Evolutionary conservation across 352 stramenopile species (phyloP), one percentile per base, ranked within the genome.

Genomic region (Phytophthora litchii): DNA sequence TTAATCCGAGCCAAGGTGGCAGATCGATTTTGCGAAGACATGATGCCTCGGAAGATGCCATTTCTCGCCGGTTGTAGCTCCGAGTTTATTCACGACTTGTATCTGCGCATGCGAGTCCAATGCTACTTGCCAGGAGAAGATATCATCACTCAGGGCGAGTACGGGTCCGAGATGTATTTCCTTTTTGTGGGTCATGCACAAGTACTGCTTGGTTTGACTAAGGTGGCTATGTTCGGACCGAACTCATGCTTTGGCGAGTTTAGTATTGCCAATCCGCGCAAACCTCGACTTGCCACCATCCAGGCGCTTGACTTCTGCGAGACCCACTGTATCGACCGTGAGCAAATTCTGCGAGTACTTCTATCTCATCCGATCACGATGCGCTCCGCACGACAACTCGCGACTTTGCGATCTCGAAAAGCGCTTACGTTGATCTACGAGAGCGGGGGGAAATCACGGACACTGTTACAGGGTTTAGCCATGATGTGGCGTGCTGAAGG

Each of bases 161-260:
- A 86, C 45, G 84, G 82, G 8, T 79, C 78, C n/a, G 82, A 94
- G 40, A 89, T 94, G 69, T 91, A 84, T 43, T 94, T 94, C 60
- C 64, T 94, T 20, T 90, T 91, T 54, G 78, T 78, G 3, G 84
- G 84, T 8, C 80, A 91, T 41, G 84, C 87, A 1, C 80, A 92
- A 49, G 84, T 89, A 8, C 70, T 92, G 37, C 54, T 92, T 2
- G 81, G 73, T n/a, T 61, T 84, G 48, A 76, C 67, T 0, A 79
- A 85, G 31, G 75, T 94, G 9, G 82, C 84, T 7, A 65, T 80
- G 14, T 72, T 94, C 14, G 80, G 82, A 0, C 79, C 82, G 0
- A 92, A 86, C 44, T 78, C 83, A 20, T 90, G 78, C 62, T 94
- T 94, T 68, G 84, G 82, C 3, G 85, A 94, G 60, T 91, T 92